Base-by-base conservation (phyloP, 164 flowering plant species). In the Magnolia kwangsiensis region DNA sequence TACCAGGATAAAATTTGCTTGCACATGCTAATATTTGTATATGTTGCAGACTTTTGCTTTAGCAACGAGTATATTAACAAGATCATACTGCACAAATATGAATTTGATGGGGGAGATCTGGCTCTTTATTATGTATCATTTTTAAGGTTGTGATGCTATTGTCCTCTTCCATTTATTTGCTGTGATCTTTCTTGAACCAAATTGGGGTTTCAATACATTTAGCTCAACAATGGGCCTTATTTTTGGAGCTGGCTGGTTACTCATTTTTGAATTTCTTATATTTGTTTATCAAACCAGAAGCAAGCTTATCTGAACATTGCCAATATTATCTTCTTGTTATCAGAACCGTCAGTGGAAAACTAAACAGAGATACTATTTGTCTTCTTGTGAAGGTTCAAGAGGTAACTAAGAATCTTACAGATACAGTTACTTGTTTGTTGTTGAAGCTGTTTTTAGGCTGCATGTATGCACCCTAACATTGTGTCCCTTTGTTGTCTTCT, bases 301-400 rank as follows among this genome's bases (percentile, higher is more conserved):
- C 51, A 70, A 24, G 24, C 18, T 61, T 78, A 10, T 49, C 67
- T 78, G 70, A 31, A 55, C 61, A 16, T 19, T 59, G 75, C 61
- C 18, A 16, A 16, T 55, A 27, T 77, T 70, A 9, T 73, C 61
- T 78, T 63, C 27, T 66, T 72, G 71, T 72, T 66, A 72, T 78
- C 86, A 90, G 93, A 83, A 87, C 90, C 74, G 87, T 90, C 76
- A 88, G 93, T 76, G 77, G 82, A 79, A 90, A 87, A 81, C 31
- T 90, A 37, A 86, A 83, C 78, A 83, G 76, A 78, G 90, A 90
- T 73, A 90, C 88, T 0, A 85, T 90, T 19, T 90, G 88, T 75
- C 93, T 90, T 80, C 89, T 90, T 72, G 84, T 88, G 66, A 86
- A 85, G 79, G 89, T 90, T 76, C 81, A 88, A 20, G 83, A 84